A percentile compares a stretch with the other conserved stretches of the same genome.
These are phyloP conservation scores for Phytopythium kandeliae DNA, from an alignment of 352 stramenopile genomes.

Conservation along the genomic window DNA sequence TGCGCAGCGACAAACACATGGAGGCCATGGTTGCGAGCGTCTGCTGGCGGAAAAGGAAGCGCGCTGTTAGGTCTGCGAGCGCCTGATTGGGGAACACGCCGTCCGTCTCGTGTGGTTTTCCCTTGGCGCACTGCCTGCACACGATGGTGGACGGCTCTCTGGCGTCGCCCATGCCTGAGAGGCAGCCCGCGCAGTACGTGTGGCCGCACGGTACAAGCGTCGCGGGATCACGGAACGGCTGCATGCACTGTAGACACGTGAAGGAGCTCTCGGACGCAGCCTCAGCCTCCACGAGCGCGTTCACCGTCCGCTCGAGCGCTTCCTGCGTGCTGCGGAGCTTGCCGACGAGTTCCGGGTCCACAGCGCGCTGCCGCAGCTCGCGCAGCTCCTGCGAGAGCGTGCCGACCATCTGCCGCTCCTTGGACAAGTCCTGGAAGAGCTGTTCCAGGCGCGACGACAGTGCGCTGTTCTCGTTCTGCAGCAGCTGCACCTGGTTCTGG, in stretches of 20 bases:
- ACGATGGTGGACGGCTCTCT: constrained; percentile 34
- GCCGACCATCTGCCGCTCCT: constrained; percentile 34
- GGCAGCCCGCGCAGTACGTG: constrained; percentile 57
- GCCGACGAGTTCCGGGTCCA: constrained; percentile 45
- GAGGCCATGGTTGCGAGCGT: constrained; percentile 52
- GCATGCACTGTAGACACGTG: constrained; percentile 72
- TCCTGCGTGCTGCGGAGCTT: constrained; percentile 56
- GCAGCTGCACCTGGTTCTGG: constrained; percentile 51
- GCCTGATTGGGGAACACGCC: constrained; percentile 64
- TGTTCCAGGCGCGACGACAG: constrained; percentile 32
- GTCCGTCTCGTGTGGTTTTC: constrained; percentile 22
- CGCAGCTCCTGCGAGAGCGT: constrained; percentile 32
- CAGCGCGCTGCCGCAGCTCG: constrained; percentile 36
- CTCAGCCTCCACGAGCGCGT: constrained; percentile 59
- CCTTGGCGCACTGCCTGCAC: constrained; percentile 43
- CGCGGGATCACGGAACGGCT: constrained; percentile 52
- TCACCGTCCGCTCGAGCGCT: constrained; percentile 62
- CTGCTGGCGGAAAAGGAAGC: constrained; percentile 73
- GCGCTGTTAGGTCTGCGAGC: constrained; percentile 60
- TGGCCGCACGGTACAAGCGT: constrained; percentile 67
- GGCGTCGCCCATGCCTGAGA: constrained; percentile 31
- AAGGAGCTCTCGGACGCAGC: constrained; percentile 69
- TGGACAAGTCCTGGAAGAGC: constrained; percentile 28
- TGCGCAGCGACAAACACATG: constrained; percentile 66
- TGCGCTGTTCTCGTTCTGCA: constrained; percentile 65